Evolutionary conservation across 129 eudicot species (phyloP).

Genomic region (Lactuca saligna): DNA sequence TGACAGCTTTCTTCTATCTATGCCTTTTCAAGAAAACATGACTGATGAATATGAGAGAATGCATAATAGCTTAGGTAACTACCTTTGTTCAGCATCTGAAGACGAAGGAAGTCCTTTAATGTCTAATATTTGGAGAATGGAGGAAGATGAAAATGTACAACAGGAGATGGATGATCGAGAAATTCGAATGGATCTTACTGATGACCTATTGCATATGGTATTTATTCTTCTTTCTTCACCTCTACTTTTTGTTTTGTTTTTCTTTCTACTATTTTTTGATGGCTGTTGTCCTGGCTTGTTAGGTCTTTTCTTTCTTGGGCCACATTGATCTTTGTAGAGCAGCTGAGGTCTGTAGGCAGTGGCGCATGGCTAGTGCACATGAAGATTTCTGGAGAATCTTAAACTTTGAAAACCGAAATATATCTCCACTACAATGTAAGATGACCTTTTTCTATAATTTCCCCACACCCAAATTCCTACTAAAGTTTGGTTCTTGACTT

Average conservation of each 20-base stretch:
- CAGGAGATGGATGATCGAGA: conserved; percentile 51
- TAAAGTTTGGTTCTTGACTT: conserved; percentile 15
- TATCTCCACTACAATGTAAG: conserved; percentile 82
- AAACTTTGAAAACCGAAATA: conserved; percentile 65
- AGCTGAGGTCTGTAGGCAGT: conserved; percentile 90
- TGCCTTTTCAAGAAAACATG: conserved; percentile 33
- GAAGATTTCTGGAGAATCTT: conserved; percentile 93
- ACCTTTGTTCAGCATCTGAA: conserved; percentile 26
- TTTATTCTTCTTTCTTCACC: not conserved
- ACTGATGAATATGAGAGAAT: conserved; percentile 34
- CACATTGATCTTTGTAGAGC: conserved; percentile 81
- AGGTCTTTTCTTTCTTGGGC: conserved; percentile 92
- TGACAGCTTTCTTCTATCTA: conserved; percentile 37
- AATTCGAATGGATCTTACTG: conserved; percentile 89
- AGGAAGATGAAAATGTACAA: conserved; percentile 34
- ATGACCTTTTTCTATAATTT: not conserved
- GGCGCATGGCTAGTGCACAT: conserved; percentile 91
- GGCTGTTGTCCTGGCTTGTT: conserved; percentile 20
- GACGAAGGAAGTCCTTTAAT: conserved; percentile 26
- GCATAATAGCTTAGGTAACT: conserved; percentile 38
- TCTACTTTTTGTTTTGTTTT: not conserved
- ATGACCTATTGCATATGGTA: conserved; percentile 96
- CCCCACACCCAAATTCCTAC: not conserved
- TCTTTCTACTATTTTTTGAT: conserved; percentile 6
- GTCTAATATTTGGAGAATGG: conserved; percentile 32